Conservation (phyloP, 371 early-diverging fungal species). For the Amoeboaphelidium protococcarum region DNA sequence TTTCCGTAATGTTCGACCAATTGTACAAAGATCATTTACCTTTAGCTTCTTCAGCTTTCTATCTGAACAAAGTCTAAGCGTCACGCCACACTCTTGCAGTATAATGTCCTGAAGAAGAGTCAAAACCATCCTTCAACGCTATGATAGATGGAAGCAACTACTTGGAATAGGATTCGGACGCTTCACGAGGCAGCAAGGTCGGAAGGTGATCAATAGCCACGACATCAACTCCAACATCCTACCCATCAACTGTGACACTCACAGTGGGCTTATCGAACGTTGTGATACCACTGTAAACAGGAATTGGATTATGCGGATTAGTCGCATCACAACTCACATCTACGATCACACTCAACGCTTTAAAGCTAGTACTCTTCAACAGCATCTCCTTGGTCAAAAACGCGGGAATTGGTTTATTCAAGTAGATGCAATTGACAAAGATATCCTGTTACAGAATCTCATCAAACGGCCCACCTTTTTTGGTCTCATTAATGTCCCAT, state of each 20-base stretch:
- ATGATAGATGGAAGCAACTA: constrained; percentile 63
- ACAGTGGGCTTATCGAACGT: constrained; percentile 76
- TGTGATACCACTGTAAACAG: constrained; percentile 63
- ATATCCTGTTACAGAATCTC: constrained; percentile 66
- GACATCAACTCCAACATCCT: constrained; percentile 57
- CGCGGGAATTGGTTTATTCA: constrained; percentile 66
- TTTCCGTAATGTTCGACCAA: too few species aligned
- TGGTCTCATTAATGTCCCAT: constrained; percentile 88
- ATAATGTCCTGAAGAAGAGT: too few species aligned
- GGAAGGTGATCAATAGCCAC: constrained; percentile 91
- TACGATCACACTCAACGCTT: constrained; percentile 37
- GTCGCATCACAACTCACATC: constrained; percentile 92
- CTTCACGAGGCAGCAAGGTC: constrained; percentile 71
- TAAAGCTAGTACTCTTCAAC: background rate
- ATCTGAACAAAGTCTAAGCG: too few species aligned
- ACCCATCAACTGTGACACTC: constrained; percentile 13
- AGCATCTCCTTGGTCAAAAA: constrained; percentile 59
- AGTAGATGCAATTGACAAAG: constrained; percentile 94
- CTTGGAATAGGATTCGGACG: constrained; percentile 50
- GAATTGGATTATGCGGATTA: constrained; percentile 88
- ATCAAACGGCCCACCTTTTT: constrained; percentile 73
- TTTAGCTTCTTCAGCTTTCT: too few species aligned
- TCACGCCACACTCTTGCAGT: too few species aligned
- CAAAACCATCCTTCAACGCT: constrained; percentile 14
- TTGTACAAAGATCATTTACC: too few species aligned